Conservation (phyloP, 371 early-diverging fungal genomes). For the Globomyces sp. region DNA sequence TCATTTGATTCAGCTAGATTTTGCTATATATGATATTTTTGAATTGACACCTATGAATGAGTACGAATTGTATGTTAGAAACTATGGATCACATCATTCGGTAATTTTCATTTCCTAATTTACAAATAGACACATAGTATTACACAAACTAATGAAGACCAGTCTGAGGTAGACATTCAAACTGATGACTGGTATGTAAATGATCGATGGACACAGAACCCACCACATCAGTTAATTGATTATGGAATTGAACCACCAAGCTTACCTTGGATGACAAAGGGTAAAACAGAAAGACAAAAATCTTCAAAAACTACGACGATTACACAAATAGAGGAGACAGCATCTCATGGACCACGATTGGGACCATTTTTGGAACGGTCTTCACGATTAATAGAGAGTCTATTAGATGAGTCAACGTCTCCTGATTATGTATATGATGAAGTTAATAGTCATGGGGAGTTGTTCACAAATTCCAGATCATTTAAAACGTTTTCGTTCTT, state of each 20-base stretch:
- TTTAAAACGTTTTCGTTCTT: too few species aligned
- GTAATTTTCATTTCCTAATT: background rate
- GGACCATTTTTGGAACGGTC: background rate
- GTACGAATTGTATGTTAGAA: conserved; percentile 53
- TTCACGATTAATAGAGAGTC: too few species aligned
- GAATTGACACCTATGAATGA: conserved; percentile 47
- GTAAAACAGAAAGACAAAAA: background rate
- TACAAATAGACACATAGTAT: background rate
- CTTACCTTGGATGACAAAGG: conserved; percentile 21
- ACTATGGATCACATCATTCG: conserved; percentile 17
- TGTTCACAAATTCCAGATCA: too few species aligned
- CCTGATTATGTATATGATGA: too few species aligned
- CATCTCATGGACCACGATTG: background rate
- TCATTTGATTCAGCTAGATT: conserved; percentile 42
- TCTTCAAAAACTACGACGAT: background rate
- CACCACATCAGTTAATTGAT: conserved; percentile 34
- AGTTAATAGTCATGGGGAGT: too few species aligned
- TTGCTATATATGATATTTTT: conserved; percentile 42
- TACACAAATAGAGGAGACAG: too few species aligned
- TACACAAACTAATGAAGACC: conserved; percentile 45
- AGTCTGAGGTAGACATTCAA: conserved; percentile 31
- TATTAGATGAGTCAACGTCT: too few species aligned
- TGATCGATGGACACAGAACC: conserved; percentile 46
- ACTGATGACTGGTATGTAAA: conserved; percentile 41
- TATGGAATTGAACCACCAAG: conserved; percentile 19